Conservation (phyloP, 176 grass and related monocot species). For the Oryza rufipogon region DNA sequence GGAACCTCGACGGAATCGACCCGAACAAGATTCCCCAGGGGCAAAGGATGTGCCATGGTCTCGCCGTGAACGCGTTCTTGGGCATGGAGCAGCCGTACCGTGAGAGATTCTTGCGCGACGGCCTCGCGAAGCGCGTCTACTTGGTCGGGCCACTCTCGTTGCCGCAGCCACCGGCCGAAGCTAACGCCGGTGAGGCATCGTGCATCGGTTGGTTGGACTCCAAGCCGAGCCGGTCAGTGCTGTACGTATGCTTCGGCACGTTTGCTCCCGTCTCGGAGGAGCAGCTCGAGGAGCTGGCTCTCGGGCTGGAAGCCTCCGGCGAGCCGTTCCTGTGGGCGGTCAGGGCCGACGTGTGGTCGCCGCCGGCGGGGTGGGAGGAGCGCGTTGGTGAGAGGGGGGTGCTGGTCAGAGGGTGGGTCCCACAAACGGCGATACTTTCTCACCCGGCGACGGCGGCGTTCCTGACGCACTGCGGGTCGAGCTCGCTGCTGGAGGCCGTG, state of each 20-base stretch:
- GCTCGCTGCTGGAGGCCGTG: conserved; percentile 38
- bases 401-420: conserved; percentile 9
- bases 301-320: conserved; percentile 31
- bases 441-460: conserved; percentile 42
- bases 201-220: conserved; percentile 29
- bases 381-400: neutral
- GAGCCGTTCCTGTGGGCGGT: conserved; percentile 34
- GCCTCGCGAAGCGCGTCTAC: neutral
- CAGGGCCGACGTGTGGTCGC: neutral
- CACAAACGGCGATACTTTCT: neutral
- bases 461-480: conserved; percentile 67
- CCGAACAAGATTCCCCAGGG: no score
- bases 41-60: neutral
- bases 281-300: conserved; percentile 27
- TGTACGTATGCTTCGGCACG: conserved; percentile 45
- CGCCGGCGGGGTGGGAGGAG: conserved; percentile 2
- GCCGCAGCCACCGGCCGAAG: neutral
- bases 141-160: conserved; percentile 22
- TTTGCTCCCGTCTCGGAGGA: neutral
- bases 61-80: conserved; percentile 23
- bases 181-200: neutral
- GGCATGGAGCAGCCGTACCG: conserved; percentile 24
- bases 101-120: neutral
- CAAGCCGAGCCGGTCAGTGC: conserved; percentile 13
- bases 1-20: no score